Evolutionary conservation across 2,329 filamentous ascomycete species (phyloP).

Genomic region (Calonectria hongkongensis): DNA sequence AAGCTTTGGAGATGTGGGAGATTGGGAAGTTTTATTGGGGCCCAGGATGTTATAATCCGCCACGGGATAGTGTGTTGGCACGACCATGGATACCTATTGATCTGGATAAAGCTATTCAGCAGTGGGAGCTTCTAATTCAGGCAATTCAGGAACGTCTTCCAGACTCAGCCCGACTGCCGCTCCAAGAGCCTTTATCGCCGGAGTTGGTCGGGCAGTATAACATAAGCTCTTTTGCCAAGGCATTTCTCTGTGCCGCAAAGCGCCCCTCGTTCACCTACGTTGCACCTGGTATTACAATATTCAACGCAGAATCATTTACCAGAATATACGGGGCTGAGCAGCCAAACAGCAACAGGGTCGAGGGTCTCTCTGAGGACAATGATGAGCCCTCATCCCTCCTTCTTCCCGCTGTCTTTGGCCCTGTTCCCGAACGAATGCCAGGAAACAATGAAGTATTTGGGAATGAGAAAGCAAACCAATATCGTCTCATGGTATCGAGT

Average conservation of each 20-base stretch:
- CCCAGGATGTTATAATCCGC: background rate
- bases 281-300: background rate
- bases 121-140: background rate
- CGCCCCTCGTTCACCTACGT: background rate
- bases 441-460: background rate
- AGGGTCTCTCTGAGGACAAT: background rate
- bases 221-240: background rate
- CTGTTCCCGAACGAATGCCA: background rate
- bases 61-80: background rate
- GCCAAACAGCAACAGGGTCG: background rate
- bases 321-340: background rate
- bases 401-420: background rate
- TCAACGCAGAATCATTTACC: background rate
- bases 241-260: background rate
- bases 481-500: background rate
- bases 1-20: background rate
- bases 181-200: background rate
- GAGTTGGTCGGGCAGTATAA: background rate
- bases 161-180: background rate
- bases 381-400: background rate
- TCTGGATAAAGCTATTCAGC: background rate
- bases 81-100: background rate
- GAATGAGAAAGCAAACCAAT: background rate
- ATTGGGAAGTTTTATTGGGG: slow-evolving; percentile 6
- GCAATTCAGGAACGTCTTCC: background rate